Evolutionary conservation across 2,329 filamentous ascomycete genomes (phyloP).

Genomic region (Colletotrichum karsti): DNA sequence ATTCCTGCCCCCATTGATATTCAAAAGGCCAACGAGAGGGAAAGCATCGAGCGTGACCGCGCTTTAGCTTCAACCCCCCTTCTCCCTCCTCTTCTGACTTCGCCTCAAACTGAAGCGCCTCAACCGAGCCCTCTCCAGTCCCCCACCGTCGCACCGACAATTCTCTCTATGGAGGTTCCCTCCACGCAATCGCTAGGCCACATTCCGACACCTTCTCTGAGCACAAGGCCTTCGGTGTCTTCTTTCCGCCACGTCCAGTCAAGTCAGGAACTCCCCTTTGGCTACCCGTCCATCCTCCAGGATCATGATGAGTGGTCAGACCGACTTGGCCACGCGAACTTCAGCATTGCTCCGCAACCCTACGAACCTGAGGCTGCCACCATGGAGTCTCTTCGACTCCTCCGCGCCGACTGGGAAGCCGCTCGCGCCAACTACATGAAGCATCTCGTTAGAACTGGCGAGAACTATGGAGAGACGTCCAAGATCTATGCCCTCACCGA

Average conservation of each 20-base stretch:
- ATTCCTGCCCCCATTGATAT: conserved; percentile 58
- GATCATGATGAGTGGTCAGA: conserved; percentile 85
- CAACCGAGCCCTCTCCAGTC: conserved; percentile 87
- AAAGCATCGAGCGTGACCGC: conserved; percentile 65
- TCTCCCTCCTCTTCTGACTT: conserved; percentile 81
- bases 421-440: conserved; percentile 89
- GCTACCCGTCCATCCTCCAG: conserved; percentile 72
- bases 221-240: conserved; percentile 69
- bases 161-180: conserved; percentile 46
- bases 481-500: conserved; percentile 88
- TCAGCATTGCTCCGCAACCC: conserved; percentile 84
- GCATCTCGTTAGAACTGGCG: conserved; percentile 85
- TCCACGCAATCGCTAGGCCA: conserved; percentile 54
- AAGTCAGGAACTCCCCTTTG: conserved; percentile 55
- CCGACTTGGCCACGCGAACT: conserved; percentile 91
- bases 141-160: conserved; percentile 76
- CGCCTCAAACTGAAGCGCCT: conserved; percentile 61
- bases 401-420: conserved; percentile 83
- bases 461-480: conserved; percentile 90
- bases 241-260: conserved; percentile 60
- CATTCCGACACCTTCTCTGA: conserved; percentile 69
- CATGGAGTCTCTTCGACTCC: conserved; percentile 63
- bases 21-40: conserved; percentile 57
- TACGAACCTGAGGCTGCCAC: conserved; percentile 75
- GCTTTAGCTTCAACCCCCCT: conserved; percentile 81